Percentiles rank a stretch among this genome's conserved stretches.
Evolutionary conservation across 345 rosid species (phyloP).

Genomic region (Aegle marmelos): DNA sequence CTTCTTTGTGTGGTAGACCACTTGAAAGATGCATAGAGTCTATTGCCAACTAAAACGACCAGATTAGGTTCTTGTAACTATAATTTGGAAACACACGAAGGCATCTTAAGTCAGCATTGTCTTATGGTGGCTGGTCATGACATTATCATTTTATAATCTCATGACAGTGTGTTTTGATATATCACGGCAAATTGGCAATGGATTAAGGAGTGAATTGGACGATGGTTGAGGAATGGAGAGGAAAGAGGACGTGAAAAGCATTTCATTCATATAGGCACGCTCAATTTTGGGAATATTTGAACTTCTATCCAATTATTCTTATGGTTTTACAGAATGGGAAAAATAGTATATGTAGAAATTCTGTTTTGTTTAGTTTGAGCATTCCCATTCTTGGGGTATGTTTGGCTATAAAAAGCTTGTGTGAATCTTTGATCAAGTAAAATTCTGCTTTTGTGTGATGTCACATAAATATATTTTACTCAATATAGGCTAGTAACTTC

Average conservation of each 20-base stretch:
- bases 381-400: neutral
- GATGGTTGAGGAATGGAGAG: neutral
- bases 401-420: neutral
- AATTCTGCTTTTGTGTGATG: conserved; percentile 7
- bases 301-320: neutral
- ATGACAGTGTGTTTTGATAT: neutral
- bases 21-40: neutral
- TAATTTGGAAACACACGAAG: neutral
- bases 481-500: conserved; percentile 30
- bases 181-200: neutral
- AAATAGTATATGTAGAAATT: neutral
- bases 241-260: neutral
- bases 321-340: neutral
- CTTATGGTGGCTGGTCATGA: neutral
- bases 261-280: neutral
- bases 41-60: neutral
- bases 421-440: neutral
- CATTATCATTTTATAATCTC: neutral
- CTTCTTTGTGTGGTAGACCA: neutral
- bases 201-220: neutral
- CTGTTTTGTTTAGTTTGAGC: neutral
- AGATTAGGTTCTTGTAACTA: neutral
- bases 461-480: conserved; percentile 23
- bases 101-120: neutral
- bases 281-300: neutral